Evolutionary conservation across 371 early-diverging fungal species (phyloP).

Genomic region (Modicella reniformis): DNA sequence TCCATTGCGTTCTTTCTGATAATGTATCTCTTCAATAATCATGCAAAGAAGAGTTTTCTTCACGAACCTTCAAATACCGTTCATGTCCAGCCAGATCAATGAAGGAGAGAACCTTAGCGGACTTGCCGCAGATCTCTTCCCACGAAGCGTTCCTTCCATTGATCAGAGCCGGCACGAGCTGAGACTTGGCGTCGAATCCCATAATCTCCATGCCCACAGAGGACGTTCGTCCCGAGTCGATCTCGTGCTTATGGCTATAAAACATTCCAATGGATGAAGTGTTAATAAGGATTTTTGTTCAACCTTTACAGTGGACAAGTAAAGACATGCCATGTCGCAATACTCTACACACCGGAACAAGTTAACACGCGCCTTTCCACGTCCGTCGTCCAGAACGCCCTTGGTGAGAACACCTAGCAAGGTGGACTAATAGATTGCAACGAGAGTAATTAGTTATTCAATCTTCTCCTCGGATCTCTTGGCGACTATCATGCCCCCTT

Average conservation of each 20-base stretch:
- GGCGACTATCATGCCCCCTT: not conserved
- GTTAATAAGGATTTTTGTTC: not conserved
- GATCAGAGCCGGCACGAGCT: slow-evolving; percentile 60
- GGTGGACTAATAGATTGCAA: slow-evolving; percentile 69
- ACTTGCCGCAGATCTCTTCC: slow-evolving; percentile 81
- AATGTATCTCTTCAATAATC: not conserved
- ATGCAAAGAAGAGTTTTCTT: not conserved
- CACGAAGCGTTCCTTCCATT: slow-evolving; percentile 76
- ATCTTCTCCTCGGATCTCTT: not conserved
- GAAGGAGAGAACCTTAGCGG: slow-evolving; percentile 87
- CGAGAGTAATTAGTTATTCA: not conserved
- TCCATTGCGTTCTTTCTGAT: too few relatives aligned
- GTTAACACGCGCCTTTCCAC: slow-evolving; percentile 90
- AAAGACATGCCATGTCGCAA: not conserved
- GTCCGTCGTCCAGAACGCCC: slow-evolving; percentile 90
- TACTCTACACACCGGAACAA: slow-evolving; percentile 69
- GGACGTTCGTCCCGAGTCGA: slow-evolving; percentile 90
- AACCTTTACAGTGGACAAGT: not conserved
- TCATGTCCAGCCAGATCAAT: slow-evolving; percentile 94
- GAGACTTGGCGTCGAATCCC: slow-evolving; percentile 82
- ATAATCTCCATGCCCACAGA: slow-evolving; percentile 92
- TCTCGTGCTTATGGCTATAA: slow-evolving; percentile 87
- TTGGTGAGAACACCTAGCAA: slow-evolving; percentile 91
- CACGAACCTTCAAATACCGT: slow-evolving; percentile 81
- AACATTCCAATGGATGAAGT: not conserved